phyloP scores from a whole-genome alignment of 1,284 basidiomycete species.

The Naganishia sp. region DNA sequence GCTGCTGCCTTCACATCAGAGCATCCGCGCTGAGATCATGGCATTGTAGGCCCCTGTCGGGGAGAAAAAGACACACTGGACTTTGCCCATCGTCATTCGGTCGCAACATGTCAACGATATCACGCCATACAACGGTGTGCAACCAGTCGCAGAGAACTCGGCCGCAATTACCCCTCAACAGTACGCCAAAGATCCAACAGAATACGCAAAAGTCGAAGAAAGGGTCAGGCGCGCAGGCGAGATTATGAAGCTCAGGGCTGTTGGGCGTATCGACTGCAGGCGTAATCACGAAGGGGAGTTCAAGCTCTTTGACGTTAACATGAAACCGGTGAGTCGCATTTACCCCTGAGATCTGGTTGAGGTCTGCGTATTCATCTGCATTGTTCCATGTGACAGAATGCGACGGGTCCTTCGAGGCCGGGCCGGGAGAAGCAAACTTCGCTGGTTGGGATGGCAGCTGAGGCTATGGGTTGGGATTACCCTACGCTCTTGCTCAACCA shows the following conservation, averaged over 20 bases:
- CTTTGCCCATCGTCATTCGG: conserved; percentile 42
- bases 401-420: conserved; percentile 43
- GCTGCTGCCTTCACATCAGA: background rate
- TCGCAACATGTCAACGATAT: conserved; percentile 42
- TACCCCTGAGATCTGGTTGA: background rate
- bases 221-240: conserved; percentile 38
- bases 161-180: conserved; percentile 36
- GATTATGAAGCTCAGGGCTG: conserved; percentile 33
- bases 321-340: conserved; percentile 41
- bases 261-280: conserved; percentile 41
- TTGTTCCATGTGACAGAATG: conserved; percentile 36
- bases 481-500: conserved; percentile 16
- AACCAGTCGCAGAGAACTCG: conserved; percentile 43
- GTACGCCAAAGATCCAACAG: conserved; percentile 32
- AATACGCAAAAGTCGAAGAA: conserved; percentile 36
- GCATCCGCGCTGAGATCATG: background rate
- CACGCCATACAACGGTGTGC: conserved; percentile 43
- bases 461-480: conserved; percentile 33
- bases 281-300: conserved; percentile 34
- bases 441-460: conserved; percentile 41
- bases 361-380: background rate
- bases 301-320: conserved; percentile 45
- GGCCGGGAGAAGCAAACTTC: conserved; percentile 44
- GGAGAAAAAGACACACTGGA: conserved; percentile 36
- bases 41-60: conserved; percentile 33